Percentiles rank a stretch among this genome's conserved stretches.
These are phyloP conservation scores for Jaltomata sinuosa DNA, from an alignment of 257 asterid species.

Conservation along the genomic window DNA sequence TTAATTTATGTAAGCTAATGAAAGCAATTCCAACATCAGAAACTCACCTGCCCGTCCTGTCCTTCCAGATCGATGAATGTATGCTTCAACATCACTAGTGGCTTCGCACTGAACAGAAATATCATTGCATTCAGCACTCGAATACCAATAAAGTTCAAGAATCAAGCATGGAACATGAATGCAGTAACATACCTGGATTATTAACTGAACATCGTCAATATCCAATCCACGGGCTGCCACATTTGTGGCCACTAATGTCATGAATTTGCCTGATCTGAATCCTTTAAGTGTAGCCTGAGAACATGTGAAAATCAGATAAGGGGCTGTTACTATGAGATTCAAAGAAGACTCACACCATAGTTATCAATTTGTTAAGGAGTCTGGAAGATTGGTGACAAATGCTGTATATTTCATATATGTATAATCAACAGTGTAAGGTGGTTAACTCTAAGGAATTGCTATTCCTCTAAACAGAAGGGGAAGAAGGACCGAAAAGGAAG, in stretches of 20 bases:
- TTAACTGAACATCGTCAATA: slow-evolving; percentile 89
- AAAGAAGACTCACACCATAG: not conserved
- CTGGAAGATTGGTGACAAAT: not conserved
- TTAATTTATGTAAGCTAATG: not conserved
- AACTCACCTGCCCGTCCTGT: slow-evolving; percentile 92
- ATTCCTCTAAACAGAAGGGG: not conserved
- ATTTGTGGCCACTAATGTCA: slow-evolving; percentile 85
- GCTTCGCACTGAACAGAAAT: slow-evolving; percentile 73
- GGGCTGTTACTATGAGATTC: not conserved
- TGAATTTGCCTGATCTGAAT: slow-evolving; percentile 85
- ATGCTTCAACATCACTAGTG: slow-evolving; percentile 92
- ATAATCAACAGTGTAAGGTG: not conserved
- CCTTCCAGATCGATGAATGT: slow-evolving; percentile 98
- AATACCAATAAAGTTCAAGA: not conserved
- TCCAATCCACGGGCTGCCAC: slow-evolving; percentile 98
- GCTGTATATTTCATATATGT: not conserved
- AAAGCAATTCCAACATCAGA: slow-evolving; percentile 2
- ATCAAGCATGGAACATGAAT: not conserved
- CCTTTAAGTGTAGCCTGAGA: slow-evolving; percentile 77
- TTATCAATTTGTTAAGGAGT: not conserved
- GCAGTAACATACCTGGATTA: slow-evolving; percentile 65
- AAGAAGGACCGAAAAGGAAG: not conserved
- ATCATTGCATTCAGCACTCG: slow-evolving; percentile 3
- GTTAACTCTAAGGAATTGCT: not conserved
- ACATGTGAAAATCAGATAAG: not conserved